These are phyloP conservation scores for Colletotrichum trifolii DNA, from an alignment of 2,329 filamentous ascomycete genomes.

Conservation along the genomic window DNA sequence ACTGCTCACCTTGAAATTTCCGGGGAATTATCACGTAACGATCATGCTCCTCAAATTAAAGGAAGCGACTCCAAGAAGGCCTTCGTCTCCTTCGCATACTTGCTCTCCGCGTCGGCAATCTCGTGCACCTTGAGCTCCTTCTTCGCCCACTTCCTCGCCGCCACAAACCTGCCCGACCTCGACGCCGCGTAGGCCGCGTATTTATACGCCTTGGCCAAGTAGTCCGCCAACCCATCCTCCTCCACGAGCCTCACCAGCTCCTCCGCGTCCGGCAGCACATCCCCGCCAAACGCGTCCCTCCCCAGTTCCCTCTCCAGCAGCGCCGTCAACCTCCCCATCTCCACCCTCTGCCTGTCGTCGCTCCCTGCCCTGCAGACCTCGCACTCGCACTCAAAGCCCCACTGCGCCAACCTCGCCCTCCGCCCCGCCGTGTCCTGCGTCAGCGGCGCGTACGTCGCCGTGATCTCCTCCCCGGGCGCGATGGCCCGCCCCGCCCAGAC, in stretches of 20 bases:
- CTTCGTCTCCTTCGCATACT: constrained; percentile 19
- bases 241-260: constrained; percentile 39
- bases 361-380: constrained; percentile 45
- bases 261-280: constrained; percentile 35
- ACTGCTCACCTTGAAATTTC: neutral
- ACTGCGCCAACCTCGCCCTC: constrained; percentile 46
- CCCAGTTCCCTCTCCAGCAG: constrained; percentile 46
- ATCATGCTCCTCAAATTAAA: constrained; percentile 9
- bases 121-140: constrained; percentile 39
- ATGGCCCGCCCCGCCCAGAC: constrained; percentile 48
- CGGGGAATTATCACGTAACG: neutral
- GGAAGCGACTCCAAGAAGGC: constrained; percentile 30
- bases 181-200: constrained; percentile 40
- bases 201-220: constrained; percentile 39
- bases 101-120: constrained; percentile 35
- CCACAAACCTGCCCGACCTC: constrained; percentile 25
- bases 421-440: constrained; percentile 43
- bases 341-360: constrained; percentile 44
- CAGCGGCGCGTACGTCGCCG: constrained; percentile 49
- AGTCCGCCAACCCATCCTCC: constrained; percentile 41
- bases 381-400: constrained; percentile 44
- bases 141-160: constrained; percentile 40
- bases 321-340: constrained; percentile 45
- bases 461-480: constrained; percentile 46
- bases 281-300: constrained; percentile 29